Base-by-base conservation (phyloP, 192 early-diverging fungal species). In the Coemansia sp. region DNA sequence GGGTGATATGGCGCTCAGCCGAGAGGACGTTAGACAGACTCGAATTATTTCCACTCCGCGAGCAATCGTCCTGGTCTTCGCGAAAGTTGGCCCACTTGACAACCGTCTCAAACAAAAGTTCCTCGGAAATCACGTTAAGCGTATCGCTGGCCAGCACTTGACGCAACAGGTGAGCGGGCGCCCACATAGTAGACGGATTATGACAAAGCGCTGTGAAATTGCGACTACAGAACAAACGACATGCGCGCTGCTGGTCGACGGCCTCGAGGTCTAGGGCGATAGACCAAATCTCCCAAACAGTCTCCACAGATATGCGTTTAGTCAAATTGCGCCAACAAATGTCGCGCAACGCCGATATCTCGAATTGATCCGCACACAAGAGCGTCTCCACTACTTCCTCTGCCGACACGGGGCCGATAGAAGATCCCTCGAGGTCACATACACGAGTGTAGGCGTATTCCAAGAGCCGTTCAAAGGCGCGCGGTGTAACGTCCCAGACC, bases 221-320 rank as follows among this genome's bases (percentile, higher is more conserved):
- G 27, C 75, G 76, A 15, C 73, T 67, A 63, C 80, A 83, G 38
- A 72, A 83, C 19, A 46, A 45, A 23, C 63, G 61, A 48, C 80
- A 83, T 25, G 58, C 36, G 1, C 73, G 45, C 42, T 75, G 73
- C 39, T 74, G 69, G 34, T 74, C 69, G 9, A 38, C 62, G 0
- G 69, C 76, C 58, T 77, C 72, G 21, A 78, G 70, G 23, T 83
- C 75, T 0, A 62, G 44, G 11, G 80, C 80, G 10, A 83, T 75
- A 6, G 75, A 75, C 80, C 80, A 83, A 12, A 83, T 77, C 25
- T 83, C 80, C 80, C 80, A 83, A 38, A 78, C 75, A 12, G 72
- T 83, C 3, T 83, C 80, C 1, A 51, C 46, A 0, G 69, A 46
- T 9, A 83, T 46, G 0, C 73, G 71, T 5, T 50, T 32, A 23